phyloP scores from a whole-genome alignment of 768 basidiomycete genomes.

The Mycena latifolia region DNA sequence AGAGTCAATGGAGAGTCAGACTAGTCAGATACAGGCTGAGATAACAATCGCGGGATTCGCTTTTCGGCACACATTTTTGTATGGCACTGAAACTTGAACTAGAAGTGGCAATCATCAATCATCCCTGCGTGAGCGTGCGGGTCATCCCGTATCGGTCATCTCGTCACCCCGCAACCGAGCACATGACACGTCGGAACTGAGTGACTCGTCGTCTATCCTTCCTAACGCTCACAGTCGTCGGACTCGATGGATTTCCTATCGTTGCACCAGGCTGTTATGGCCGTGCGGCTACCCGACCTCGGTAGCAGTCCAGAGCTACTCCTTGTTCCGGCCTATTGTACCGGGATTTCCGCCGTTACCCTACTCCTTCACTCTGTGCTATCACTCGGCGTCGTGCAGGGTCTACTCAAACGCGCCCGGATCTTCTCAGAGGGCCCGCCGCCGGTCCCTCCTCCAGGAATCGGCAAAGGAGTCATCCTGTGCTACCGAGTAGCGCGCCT shows the following conservation, averaged over 20 bases:
- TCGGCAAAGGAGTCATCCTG: slow-evolving; percentile 35
- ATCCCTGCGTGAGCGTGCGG: too few relatives aligned
- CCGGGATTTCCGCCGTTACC: neutral
- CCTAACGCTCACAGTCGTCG: neutral
- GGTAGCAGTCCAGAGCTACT: neutral
- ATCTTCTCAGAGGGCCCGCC: neutral
- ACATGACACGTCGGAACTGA: too few relatives aligned
- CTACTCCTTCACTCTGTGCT: slow-evolving; percentile 3
- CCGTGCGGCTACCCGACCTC: neutral
- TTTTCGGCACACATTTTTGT: too few relatives aligned
- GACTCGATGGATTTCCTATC: neutral
- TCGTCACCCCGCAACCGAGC: too few relatives aligned
- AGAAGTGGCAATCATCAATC: too few relatives aligned
- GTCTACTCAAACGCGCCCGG: neutral
- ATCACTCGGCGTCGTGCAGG: neutral
- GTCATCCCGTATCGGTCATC: too few relatives aligned
- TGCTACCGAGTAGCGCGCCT: slow-evolving; percentile 36
- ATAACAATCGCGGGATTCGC: too few relatives aligned
- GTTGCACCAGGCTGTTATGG: neutral
- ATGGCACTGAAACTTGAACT: too few relatives aligned
- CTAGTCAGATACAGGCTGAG: too few relatives aligned
- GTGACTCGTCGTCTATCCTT: too few relatives aligned
- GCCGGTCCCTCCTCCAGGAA: neutral
- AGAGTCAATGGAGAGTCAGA: too few relatives aligned
- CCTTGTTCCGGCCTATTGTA: slow-evolving; percentile 1